phyloP scores from a whole-genome alignment of 495 filamentous ascomycete species.

The Lentithecium fluviatile region DNA sequence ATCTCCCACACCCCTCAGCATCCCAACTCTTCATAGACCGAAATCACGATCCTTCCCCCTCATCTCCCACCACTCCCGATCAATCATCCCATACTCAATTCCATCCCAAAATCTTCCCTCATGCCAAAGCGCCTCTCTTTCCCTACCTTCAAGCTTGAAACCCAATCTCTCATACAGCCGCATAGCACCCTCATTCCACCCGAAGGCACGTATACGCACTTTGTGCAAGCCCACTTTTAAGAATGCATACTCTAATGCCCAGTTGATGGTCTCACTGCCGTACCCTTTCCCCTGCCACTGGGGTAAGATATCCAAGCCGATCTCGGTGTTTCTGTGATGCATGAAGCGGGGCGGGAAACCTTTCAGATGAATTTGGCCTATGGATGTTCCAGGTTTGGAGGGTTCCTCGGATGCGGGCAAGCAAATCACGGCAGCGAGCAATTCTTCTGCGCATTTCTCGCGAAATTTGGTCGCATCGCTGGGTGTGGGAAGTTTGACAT shows the following conservation, averaged over 20 bases:
- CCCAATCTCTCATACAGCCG: conserved; percentile 51
- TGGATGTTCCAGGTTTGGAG: conserved; percentile 18
- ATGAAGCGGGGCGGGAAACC: conserved; percentile 4
- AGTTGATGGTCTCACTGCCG: conserved; percentile 53
- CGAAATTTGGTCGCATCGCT: conserved; percentile 16
- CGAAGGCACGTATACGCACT: conserved; percentile 45
- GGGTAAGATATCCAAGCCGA: conserved; percentile 46
- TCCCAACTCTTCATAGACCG: too few species aligned
- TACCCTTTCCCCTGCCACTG: conserved; percentile 52
- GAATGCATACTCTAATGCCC: conserved; percentile 54
- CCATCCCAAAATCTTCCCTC: conserved; percentile 50
- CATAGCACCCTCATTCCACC: conserved; percentile 48
- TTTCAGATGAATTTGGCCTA: conserved; percentile 39
- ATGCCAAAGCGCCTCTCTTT: conserved; percentile 48
- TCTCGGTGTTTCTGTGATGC: conserved; percentile 48
- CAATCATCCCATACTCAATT: conserved; percentile 48
- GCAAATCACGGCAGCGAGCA: conserved; percentile 47
- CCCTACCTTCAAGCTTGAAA: conserved; percentile 51
- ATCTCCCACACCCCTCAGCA: too few species aligned
- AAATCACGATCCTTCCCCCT: not conserved
- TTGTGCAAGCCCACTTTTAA: conserved; percentile 49
- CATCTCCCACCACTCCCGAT: conserved; percentile 47
- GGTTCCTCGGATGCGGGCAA: conserved; percentile 28
- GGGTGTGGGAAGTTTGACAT: conserved; percentile 32
- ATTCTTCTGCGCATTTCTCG: conserved; percentile 35